phyloP scores from a whole-genome alignment of 2,329 filamentous ascomycete genomes.

The Pseudogymnoascus sp. region DNA sequence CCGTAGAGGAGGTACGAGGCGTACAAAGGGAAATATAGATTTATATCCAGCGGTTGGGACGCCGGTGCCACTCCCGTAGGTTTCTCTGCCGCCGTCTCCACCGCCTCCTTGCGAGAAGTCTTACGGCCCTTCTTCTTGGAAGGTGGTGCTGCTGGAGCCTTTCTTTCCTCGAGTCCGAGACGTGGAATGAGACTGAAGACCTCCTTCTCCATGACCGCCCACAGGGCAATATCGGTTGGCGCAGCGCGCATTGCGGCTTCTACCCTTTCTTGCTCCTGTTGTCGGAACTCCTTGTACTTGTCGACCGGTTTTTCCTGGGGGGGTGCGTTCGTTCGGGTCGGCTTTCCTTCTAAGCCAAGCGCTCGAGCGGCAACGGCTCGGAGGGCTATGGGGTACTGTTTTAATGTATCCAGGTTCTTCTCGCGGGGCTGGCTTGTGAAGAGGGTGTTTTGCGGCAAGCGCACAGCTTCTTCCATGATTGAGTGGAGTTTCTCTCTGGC shows the following conservation, averaged over 20 bases:
- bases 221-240: constrained; percentile 54
- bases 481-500: constrained; percentile 15
- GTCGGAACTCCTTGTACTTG: constrained; percentile 20
- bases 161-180: constrained; percentile 41
- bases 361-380: constrained; percentile 25
- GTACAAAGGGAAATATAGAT: constrained; percentile 56
- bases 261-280: constrained; percentile 43
- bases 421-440: neutral
- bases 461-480: constrained; percentile 2
- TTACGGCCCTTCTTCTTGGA: constrained; percentile 10
- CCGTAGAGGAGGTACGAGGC: constrained; percentile 51
- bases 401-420: constrained; percentile 13
- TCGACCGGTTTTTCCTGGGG: neutral
- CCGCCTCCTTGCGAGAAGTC: neutral
- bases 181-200: constrained; percentile 53
- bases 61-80: constrained; percentile 8
- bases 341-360: constrained; percentile 18
- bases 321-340: constrained; percentile 9
- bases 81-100: constrained; percentile 7
- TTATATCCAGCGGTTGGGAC: constrained; percentile 17
- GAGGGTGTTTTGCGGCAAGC: neutral
- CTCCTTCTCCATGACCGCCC: constrained; percentile 56
- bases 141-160: neutral
- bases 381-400: constrained; percentile 24
- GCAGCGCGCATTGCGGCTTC: constrained; percentile 45